These are phyloP conservation scores for Hymenochaete sp. DNA, from an alignment of 1,284 basidiomycete species.

Conservation along the genomic window DNA sequence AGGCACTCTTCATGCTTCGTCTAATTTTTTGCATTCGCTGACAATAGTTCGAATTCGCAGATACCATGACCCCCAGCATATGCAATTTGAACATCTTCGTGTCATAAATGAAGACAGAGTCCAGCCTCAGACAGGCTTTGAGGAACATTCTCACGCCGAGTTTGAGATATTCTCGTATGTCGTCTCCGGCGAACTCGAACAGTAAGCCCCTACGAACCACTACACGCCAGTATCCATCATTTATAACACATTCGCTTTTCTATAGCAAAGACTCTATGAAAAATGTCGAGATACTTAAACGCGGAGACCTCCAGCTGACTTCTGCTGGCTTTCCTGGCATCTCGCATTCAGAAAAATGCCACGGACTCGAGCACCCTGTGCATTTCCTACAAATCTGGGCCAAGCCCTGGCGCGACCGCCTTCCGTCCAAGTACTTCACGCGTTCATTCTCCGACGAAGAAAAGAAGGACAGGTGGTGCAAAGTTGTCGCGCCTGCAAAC, in stretches of 20 bases:
- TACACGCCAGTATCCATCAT: not conserved
- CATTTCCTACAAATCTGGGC: slow-evolving; percentile 92
- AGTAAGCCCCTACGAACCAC: slow-evolving; percentile 38
- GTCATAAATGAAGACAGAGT: slow-evolving; percentile 92
- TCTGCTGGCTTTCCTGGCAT: slow-evolving; percentile 77
- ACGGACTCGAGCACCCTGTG: slow-evolving; percentile 49
- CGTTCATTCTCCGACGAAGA: slow-evolving; percentile 77
- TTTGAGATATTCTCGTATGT: slow-evolving; percentile 92
- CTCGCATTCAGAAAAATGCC: slow-evolving; percentile 69
- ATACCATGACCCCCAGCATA: slow-evolving; percentile 54
- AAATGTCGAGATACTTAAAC: slow-evolving; percentile 79
- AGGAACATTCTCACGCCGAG: slow-evolving; percentile 75
- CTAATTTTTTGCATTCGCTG: slow-evolving; percentile 5
- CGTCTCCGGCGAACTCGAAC: slow-evolving; percentile 68
- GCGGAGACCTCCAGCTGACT: slow-evolving; percentile 87
- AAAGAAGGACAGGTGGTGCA: slow-evolving; percentile 62
- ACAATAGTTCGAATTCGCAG: slow-evolving; percentile 25
- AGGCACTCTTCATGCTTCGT: slow-evolving; percentile 23
- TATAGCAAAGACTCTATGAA: slow-evolving; percentile 79
- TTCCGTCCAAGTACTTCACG: slow-evolving; percentile 74
- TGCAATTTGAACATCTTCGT: slow-evolving; percentile 54
- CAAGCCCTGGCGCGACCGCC: slow-evolving; percentile 45
- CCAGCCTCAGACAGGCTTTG: slow-evolving; percentile 70
- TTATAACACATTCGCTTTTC: not conserved
- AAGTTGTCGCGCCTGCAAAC: slow-evolving; percentile 63